Evolutionary conservation across 371 early-diverging fungal genomes (phyloP).

Genomic region (Mortierella sp.): DNA sequence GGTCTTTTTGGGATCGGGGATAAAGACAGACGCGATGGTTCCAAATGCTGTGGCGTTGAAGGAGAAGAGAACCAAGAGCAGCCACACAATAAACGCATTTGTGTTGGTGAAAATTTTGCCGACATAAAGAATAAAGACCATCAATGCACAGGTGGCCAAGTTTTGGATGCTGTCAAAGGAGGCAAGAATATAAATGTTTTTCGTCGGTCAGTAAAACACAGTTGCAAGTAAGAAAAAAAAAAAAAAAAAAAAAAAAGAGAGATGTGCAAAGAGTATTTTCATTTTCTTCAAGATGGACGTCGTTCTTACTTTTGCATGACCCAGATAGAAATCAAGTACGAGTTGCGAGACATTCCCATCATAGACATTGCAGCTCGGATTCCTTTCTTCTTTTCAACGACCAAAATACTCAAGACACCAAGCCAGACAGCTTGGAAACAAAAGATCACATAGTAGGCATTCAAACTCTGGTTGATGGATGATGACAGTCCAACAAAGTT

Average conservation of each 20-base stretch:
- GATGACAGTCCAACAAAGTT: constrained; percentile 45
- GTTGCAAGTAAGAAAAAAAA: neutral
- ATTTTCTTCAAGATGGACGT: neutral
- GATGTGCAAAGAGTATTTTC: too few relatives aligned
- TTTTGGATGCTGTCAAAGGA: constrained; percentile 19
- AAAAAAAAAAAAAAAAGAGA: too few relatives aligned
- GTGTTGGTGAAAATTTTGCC: constrained; percentile 46
- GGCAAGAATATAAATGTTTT: neutral
- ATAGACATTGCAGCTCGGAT: constrained; percentile 54
- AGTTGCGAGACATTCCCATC: constrained; percentile 56
- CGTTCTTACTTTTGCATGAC: constrained; percentile 52
- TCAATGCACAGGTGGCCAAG: constrained; percentile 43
- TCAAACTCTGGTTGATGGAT: constrained; percentile 37
- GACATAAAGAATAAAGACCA: constrained; percentile 48
- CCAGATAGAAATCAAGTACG: constrained; percentile 53
- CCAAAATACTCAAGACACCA: constrained; percentile 43
- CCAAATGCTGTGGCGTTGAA: constrained; percentile 49
- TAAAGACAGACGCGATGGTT: constrained; percentile 40
- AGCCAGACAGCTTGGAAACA: constrained; percentile 57
- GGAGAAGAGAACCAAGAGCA: constrained; percentile 53
- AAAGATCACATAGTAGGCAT: constrained; percentile 58
- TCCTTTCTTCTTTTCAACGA: constrained; percentile 45
- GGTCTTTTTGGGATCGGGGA: constrained; percentile 55
- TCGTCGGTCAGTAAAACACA: neutral
- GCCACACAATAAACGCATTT: constrained; percentile 38